These are phyloP conservation scores for Oidium heveae DNA, from an alignment of 2,329 filamentous ascomycete genomes.

Conservation along the genomic window DNA sequence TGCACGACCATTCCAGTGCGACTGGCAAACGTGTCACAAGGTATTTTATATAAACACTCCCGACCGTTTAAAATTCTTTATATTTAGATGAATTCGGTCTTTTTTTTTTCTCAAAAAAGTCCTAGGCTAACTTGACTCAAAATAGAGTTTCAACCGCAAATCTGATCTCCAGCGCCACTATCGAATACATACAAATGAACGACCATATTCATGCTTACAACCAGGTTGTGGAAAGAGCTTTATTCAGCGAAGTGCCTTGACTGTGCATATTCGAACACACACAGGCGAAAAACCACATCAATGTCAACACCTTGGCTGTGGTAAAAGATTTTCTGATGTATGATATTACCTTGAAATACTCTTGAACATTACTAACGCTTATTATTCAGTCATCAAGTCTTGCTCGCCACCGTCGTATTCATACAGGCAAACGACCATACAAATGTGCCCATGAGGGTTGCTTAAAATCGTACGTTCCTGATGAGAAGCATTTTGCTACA, in stretches of 20 bases:
- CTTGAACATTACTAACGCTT: conserved; percentile 4
- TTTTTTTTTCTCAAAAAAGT: no score
- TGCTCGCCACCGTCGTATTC: conserved; percentile 35
- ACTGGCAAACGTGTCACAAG: conserved; percentile 36
- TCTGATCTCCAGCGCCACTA: conserved; percentile 46
- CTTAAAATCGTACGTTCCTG: conserved; percentile 15
- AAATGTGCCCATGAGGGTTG: conserved; percentile 25
- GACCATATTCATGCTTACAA: conserved; percentile 35
- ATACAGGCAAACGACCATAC: conserved; percentile 45
- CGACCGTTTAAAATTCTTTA: background rate
- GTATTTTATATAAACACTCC: conserved; percentile 16
- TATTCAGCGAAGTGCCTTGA: conserved; percentile 44
- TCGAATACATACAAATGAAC: conserved; percentile 46
- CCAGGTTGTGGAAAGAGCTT: conserved; percentile 43
- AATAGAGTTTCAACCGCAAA: conserved; percentile 45
- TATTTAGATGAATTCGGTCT: no score
- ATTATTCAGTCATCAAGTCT: conserved; percentile 14
- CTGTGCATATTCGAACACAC: conserved; percentile 44
- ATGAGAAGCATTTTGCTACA: no score
- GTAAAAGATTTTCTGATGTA: conserved; percentile 43
- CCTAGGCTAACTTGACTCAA: background rate
- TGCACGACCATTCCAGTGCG: conserved; percentile 36
- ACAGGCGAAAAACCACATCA: conserved; percentile 48
- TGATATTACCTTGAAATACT: background rate
- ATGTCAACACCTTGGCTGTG: conserved; percentile 38